Percentiles rank a stretch among this genome's conserved stretches.
phyloP scores from a whole-genome alignment of 352 stramenopile species.

The Pythium phragmiticola region DNA sequence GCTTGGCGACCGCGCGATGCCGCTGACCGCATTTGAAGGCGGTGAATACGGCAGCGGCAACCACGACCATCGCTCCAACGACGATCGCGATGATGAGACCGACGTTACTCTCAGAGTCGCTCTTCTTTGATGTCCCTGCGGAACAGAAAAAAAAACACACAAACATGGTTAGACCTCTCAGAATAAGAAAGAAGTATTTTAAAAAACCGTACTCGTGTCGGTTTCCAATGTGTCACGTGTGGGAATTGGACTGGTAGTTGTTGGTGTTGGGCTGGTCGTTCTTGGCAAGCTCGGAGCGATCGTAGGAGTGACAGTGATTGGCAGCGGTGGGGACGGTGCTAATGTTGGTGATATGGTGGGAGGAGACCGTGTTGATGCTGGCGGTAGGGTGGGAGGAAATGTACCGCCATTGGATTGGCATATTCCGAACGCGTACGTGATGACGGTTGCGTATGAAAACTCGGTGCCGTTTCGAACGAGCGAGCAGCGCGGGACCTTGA shows the following conservation, averaged over 20 bases:
- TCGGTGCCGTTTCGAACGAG: background rate
- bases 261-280: background rate
- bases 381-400: background rate
- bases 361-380: background rate
- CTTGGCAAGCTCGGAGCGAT: too few species aligned
- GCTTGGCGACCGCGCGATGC: background rate
- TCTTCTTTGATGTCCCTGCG: background rate
- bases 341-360: background rate
- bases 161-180: background rate
- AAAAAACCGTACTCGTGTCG: background rate
- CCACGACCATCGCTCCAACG: background rate
- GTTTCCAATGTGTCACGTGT: background rate
- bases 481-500: slow-evolving; percentile 1
- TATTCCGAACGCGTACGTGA: slow-evolving; percentile 12
- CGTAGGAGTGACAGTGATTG: too few species aligned
- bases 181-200: background rate
- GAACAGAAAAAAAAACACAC: background rate
- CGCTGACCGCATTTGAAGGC: background rate
- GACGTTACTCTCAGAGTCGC: slow-evolving; percentile 2
- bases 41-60: background rate
- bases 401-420: slow-evolving; percentile 3
- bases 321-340: background rate
- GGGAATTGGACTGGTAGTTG: too few species aligned
- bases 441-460: slow-evolving; percentile 1
- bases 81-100: slow-evolving; percentile 12